Evolutionary conservation across 169 alveolate species (phyloP), one percentile per base, ranked within the genome.

Genomic region (Eimeria tenella): DNA sequence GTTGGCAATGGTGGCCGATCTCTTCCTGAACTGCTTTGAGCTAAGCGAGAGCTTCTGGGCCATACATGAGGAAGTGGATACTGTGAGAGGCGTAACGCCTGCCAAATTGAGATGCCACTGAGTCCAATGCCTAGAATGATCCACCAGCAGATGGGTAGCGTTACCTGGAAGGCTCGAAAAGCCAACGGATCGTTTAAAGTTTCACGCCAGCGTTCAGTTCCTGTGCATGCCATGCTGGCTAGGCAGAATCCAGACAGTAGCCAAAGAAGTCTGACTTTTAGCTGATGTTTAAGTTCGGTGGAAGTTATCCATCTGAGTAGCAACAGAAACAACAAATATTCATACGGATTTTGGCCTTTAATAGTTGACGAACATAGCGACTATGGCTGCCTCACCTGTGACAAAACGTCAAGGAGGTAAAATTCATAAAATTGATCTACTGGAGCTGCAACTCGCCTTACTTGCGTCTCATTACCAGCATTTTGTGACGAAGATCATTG

Each of bases 131-230:
- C 90, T 9, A 83, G 58, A 15, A 83, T 25, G 19, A 83, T 83
- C 90, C 90, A 83, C 90, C 90, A 83, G 60, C 90, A 83, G n/a
- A 83, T 83, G 21, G 90, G 90, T 9, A 83, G 90, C 53, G 90
- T 83, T 31, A 83, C 73, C 49, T 83, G 90, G 11, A 83, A 83
- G 73, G 77, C 75, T 58, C 90, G 77, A 31, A 83, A 83, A 17
- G 90, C 90, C 49, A 83, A 77, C 2, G 90, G 90, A 17, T 83
- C 90, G 56, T 83, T 56, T 31, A 83, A 58, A 49, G 90, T 83
- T 60, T 83, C 90, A 31, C 90, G 90, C 90, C 90, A 83, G 11
- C 90, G 90, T 42, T 83, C 90, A 31, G 31, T 83, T 31, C 90
- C 90, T 3, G 90, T 77, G 21, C 90, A 83, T 13, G 90, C 90